These are phyloP conservation scores for Suillus subluteus DNA, from an alignment of 768 basidiomycete species.

Conservation along the genomic window DNA sequence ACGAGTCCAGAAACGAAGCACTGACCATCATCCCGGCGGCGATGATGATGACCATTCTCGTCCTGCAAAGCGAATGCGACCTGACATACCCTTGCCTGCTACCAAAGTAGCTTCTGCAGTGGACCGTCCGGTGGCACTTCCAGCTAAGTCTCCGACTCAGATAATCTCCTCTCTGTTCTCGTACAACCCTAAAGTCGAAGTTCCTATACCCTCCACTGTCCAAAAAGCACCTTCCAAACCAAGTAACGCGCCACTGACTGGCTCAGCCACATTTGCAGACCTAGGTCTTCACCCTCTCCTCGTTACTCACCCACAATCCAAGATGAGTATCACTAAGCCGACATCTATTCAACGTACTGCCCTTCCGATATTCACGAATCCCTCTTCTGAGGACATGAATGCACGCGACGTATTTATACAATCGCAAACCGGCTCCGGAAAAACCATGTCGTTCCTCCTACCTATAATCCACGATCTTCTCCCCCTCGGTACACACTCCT, in stretches of 20 bases:
- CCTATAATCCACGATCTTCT: constrained; percentile 95
- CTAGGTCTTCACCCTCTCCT: constrained; percentile 86
- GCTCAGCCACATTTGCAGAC: constrained; percentile 78
- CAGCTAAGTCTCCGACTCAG: constrained; percentile 46
- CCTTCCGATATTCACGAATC: constrained; percentile 61
- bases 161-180: constrained; percentile 91
- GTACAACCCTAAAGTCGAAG: constrained; percentile 73
- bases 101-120: constrained; percentile 14
- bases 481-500: constrained; percentile 85
- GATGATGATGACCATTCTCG: constrained; percentile 35
- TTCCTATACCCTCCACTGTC: constrained; percentile 33
- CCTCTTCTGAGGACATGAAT: constrained; percentile 37
- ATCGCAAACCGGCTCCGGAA: constrained; percentile 96
- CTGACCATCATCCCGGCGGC: constrained; percentile 14
- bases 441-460: constrained; percentile 90
- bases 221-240: constrained; percentile 46
- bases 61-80: constrained; percentile 53
- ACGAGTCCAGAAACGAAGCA: constrained; percentile 63
- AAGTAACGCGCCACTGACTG: constrained; percentile 81
- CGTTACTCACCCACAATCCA: constrained; percentile 72
- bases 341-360: constrained; percentile 87
- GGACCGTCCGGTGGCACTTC: constrained; percentile 20
- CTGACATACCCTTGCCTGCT: constrained; percentile 24
- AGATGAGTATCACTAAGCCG: constrained; percentile 83
- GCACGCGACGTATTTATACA: constrained; percentile 88